Conservation (phyloP, 768 basidiomycete genomes). For the Pleurotus sapidus region DNA sequence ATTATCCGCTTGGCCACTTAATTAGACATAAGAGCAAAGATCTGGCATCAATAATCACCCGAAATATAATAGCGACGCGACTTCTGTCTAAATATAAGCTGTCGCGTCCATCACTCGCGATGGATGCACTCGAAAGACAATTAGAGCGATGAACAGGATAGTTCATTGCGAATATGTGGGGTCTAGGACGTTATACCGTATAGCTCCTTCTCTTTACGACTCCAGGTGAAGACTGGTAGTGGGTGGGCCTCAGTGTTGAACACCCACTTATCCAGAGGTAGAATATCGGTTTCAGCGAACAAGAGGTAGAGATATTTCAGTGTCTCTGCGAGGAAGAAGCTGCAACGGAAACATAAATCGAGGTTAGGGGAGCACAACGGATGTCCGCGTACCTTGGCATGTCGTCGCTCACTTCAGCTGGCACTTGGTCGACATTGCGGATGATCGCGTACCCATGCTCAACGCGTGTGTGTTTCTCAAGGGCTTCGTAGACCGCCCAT, state of each 20-base stretch:
- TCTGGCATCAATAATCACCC: too few relatives aligned
- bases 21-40: too few relatives aligned
- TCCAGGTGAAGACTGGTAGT: slow-evolving; percentile 69
- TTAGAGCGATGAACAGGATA: too few relatives aligned
- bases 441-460: slow-evolving; percentile 62
- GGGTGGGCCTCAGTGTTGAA: slow-evolving; percentile 77
- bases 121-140: too few relatives aligned
- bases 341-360: slow-evolving; percentile 10
- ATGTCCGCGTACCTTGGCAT: slow-evolving; percentile 68
- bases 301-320: slow-evolving; percentile 73
- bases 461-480: slow-evolving; percentile 59
- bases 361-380: not conserved
- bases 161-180: slow-evolving; percentile 21
- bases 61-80: too few relatives aligned
- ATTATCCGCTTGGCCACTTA: too few relatives aligned
- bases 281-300: slow-evolving; percentile 58
- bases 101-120: too few relatives aligned
- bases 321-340: slow-evolving; percentile 49
- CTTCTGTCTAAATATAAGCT: too few relatives aligned
- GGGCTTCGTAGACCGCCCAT: slow-evolving; percentile 67
- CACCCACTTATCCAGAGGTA: slow-evolving; percentile 57
- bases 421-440: slow-evolving; percentile 38
- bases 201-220: slow-evolving; percentile 40
- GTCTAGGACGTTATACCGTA: too few relatives aligned
- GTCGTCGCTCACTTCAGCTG: slow-evolving; percentile 41